phyloP scores from a whole-genome alignment of 306 rosid genomes.

The Cicer bijugum region DNA sequence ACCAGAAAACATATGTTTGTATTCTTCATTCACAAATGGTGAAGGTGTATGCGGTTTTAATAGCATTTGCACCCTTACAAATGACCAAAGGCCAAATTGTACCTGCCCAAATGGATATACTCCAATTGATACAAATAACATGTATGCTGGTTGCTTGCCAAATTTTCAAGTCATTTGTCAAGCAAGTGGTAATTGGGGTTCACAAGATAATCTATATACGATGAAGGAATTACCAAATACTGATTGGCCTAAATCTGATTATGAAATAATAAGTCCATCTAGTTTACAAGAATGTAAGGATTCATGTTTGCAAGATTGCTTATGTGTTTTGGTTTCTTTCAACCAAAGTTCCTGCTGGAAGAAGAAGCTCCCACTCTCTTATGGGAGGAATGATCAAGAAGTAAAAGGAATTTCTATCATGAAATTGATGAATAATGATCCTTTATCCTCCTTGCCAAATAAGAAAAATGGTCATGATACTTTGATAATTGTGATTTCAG shows the following conservation, averaged over 20 bases:
- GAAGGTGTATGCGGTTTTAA: slow-evolving; percentile 59
- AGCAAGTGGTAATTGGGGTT: background rate
- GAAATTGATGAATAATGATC: slow-evolving; percentile 47
- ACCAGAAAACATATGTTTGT: slow-evolving; percentile 47
- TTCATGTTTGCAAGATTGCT: slow-evolving; percentile 41
- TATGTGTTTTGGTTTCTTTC: slow-evolving; percentile 39
- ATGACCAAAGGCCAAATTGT: slow-evolving; percentile 44
- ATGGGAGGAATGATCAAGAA: slow-evolving; percentile 28
- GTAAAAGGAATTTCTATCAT: slow-evolving; percentile 29
- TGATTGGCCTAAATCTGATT: slow-evolving; percentile 37
- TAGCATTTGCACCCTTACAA: slow-evolving; percentile 48
- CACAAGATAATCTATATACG: slow-evolving; percentile 2
- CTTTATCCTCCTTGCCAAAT: background rate
- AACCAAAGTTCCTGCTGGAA: slow-evolving; percentile 37
- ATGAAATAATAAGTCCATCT: slow-evolving; percentile 29
- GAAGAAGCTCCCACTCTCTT: slow-evolving; percentile 50
- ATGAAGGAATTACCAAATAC: slow-evolving; percentile 34
- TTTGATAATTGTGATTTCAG: slow-evolving; percentile 35
- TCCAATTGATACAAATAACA: slow-evolving; percentile 28
- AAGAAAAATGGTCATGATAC: slow-evolving; percentile 13
- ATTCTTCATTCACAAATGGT: background rate
- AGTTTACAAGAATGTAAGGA: slow-evolving; percentile 24
- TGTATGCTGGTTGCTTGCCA: slow-evolving; percentile 35
- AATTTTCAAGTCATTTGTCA: slow-evolving; percentile 37
- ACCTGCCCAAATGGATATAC: slow-evolving; percentile 33